Evolutionary conservation across 805 yeast genomes (phyloP).

Genomic region (Wickerhamomyces mucosus): DNA sequence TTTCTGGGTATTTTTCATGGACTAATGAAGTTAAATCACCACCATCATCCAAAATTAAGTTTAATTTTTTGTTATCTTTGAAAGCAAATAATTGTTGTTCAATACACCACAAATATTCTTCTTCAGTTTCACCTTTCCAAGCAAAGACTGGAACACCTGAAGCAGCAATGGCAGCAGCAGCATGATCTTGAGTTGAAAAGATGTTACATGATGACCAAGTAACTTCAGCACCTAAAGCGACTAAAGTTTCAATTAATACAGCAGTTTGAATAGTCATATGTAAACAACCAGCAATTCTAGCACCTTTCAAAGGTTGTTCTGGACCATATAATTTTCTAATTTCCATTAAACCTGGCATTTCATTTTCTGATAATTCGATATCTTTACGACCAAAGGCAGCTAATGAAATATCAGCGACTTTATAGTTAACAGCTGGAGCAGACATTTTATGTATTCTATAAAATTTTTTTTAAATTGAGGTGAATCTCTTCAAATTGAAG

Average conservation of each 20-base stretch:
- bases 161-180: conserved; percentile 99
- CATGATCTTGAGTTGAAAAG: conserved; percentile 99
- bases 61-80: conserved; percentile 91
- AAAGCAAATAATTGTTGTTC: conserved; percentile 98
- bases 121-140: conserved; percentile 99
- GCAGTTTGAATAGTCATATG: conserved; percentile 99
- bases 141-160: conserved; percentile 99
- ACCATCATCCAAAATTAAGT: conserved; percentile 98
- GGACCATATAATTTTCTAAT: conserved; percentile 89
- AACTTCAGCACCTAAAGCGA: conserved; percentile 97
- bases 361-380: conserved; percentile 97
- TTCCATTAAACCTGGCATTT: conserved; percentile 99
- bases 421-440: conserved; percentile 64
- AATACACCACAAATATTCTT: conserved; percentile 98
- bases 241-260: conserved; percentile 93
- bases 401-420: conserved; percentile 95
- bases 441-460: conserved; percentile 29
- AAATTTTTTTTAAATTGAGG: no score
- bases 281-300: conserved; percentile 97
- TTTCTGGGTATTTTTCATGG: conserved; percentile 96
- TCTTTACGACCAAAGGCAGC: conserved; percentile 99
- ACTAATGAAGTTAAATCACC: conserved; percentile 96
- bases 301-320: conserved; percentile 94
- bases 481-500: no score
- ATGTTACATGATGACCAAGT: conserved; percentile 99